Base-by-base conservation (phyloP, 306 rosid species). In the Ormosia emarginata region DNA sequence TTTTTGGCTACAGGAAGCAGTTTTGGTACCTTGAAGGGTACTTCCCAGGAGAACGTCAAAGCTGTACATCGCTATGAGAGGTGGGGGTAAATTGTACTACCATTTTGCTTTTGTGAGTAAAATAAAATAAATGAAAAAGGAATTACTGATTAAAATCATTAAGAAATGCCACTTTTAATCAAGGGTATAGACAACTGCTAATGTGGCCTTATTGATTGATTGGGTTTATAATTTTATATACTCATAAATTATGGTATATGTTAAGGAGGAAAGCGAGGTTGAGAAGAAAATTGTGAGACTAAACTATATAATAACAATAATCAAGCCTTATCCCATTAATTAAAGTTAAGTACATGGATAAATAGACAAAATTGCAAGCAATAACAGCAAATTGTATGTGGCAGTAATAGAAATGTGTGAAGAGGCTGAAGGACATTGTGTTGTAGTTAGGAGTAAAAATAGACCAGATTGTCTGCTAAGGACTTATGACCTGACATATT, bases 61-160 rank as follows among this genome's bases (percentile, higher is more conserved):
- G 87, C 83, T 93, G 15, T 93, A 87, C 87, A 93, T 91, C 77
- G 97, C 99, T 7, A 86, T 87, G 86, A 92, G 98, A 95, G 99
- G 98, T 95, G 46, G 7, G 87, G 39, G 24, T 84, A 17, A 85
- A 64, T 63, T 58, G 1, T 84, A n/a, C 14, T 3, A 24, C 24
- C 24, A 24, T 70, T 62, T 18, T 43, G 47, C 32, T 3, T 8
- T 29, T 36, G 72, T 29, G 7, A 50, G 8, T 32, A 1, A n/a
- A 44, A 67, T 41, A 32, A 49, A 33, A 67, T 41, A 32, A 49
- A 33, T 4, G 18, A 44, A 53, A 61, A 40, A 59, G n/a, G 40
- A 30, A 61, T 1, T 61, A 32, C 40, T 18, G 9, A 50, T 62
- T 70, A 61, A 50, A 62, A 52, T 52, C 56, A 49, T 59, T 39